These are phyloP conservation scores for Rugosomyces carneus DNA, from an alignment of 1,284 basidiomycete species.

Conservation along the genomic window DNA sequence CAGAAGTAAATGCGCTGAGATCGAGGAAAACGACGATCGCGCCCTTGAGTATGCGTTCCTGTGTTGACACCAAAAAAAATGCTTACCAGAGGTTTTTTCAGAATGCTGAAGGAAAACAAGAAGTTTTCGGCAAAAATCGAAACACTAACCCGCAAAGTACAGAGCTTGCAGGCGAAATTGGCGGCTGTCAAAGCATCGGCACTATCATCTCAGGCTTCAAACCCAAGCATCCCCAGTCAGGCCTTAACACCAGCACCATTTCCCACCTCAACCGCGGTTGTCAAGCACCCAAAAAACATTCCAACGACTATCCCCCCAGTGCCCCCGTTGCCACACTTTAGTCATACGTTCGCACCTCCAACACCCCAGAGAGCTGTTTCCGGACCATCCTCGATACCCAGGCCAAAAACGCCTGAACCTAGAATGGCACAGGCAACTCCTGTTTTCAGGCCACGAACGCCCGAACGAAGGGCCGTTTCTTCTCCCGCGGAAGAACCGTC, in stretches of 20 bases:
- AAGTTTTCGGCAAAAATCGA: constrained; percentile 65
- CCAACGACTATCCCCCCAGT: constrained; percentile 5
- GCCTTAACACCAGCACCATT: constrained; percentile 15
- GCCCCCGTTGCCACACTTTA: constrained; percentile 8
- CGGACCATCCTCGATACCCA: constrained; percentile 34
- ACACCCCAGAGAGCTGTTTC: constrained; percentile 31
- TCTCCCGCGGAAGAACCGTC: constrained; percentile 21
- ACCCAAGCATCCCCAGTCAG: constrained; percentile 9
- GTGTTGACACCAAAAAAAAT: not conserved
- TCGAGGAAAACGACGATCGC: constrained; percentile 76
- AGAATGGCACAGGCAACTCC: constrained; percentile 28
- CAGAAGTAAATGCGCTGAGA: constrained; percentile 63
- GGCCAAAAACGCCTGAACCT: constrained; percentile 51
- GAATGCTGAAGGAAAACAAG: constrained; percentile 74
- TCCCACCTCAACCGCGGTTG: not conserved
- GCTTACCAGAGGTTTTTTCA: constrained; percentile 23
- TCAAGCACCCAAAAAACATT: not conserved
- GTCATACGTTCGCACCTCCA: constrained; percentile 2
- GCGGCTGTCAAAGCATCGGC: constrained; percentile 41
- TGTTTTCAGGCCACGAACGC: constrained; percentile 45
- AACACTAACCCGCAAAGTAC: constrained; percentile 60
- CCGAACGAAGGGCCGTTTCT: constrained; percentile 29
- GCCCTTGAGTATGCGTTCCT: constrained; percentile 61
- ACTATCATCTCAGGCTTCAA: constrained; percentile 10
- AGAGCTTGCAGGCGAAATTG: constrained; percentile 62